Percentiles rank a stretch among this genome's conserved stretches.
phyloP scores from a whole-genome alignment of 139 green algal species.

The Tetradesmus lagerheimii region DNA sequence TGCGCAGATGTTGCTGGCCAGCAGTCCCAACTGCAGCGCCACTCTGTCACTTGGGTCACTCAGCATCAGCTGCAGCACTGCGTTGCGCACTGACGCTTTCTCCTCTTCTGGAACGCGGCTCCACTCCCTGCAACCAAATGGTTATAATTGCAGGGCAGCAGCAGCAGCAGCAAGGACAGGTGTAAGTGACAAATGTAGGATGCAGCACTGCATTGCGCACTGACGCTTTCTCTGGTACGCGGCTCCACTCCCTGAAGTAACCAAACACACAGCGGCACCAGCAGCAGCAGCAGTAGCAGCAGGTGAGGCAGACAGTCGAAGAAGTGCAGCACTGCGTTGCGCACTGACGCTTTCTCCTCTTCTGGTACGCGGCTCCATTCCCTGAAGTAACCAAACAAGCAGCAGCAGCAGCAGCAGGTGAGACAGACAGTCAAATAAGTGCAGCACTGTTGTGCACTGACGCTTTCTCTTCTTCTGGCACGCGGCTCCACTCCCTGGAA shows the following conservation, averaged over 20 bases:
- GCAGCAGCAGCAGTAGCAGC: not conserved
- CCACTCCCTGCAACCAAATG: constrained; percentile 21
- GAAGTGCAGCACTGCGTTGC: constrained; percentile 52
- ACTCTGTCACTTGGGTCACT: constrained; percentile 66
- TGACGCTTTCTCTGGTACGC: not conserved
- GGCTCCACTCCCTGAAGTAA: not conserved
- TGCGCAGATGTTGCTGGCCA: constrained; percentile 82
- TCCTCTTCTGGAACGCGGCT: constrained; percentile 73
- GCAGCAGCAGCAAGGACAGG: constrained; percentile 8
- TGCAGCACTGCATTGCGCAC: not conserved
- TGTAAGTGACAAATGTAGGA: not conserved
- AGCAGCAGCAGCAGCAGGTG: not conserved
- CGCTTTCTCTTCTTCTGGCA: constrained; percentile 75
- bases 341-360: constrained; percentile 73
- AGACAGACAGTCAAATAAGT: not conserved
- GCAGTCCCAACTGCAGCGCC: constrained; percentile 76
- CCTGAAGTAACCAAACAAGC: not conserved
- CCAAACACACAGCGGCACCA: not conserved
- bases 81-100: constrained; percentile 67
- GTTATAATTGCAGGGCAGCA: not conserved
- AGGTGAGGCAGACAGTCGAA: no score
- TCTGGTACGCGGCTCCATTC: constrained; percentile 61
- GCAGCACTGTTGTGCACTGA: constrained; percentile 60
- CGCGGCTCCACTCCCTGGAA: constrained; percentile 47
- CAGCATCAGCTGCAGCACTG: constrained; percentile 63